phyloP scores from a whole-genome alignment of 306 rosid species.

The Carpinus fangiana region DNA sequence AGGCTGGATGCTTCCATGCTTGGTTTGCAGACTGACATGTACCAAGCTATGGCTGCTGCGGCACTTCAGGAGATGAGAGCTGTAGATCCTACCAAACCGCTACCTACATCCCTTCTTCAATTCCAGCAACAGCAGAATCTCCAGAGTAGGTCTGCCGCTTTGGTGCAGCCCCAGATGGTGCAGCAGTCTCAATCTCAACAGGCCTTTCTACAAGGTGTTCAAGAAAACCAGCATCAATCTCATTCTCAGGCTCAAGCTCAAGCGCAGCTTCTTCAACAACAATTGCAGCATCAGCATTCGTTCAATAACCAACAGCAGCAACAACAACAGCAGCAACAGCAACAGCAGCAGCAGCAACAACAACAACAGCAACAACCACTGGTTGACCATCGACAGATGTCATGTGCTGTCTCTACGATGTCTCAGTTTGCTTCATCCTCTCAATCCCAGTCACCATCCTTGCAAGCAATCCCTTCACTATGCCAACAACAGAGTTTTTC shows the following conservation, averaged over 20 bases:
- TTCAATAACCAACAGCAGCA: conserved; percentile 53
- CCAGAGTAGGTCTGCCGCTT: conserved; percentile 60
- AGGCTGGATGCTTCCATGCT: conserved; percentile 78
- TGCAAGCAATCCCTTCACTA: conserved; percentile 63
- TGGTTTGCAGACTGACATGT: conserved; percentile 78
- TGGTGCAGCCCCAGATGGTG: conserved; percentile 78
- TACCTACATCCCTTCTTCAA: conserved; percentile 64
- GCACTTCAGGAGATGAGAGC: conserved; percentile 90
- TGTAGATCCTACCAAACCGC: conserved; percentile 67
- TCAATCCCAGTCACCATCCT: conserved; percentile 63
- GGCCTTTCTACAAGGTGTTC: conserved; percentile 58
- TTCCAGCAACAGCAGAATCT: conserved; percentile 79
- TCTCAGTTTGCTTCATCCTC: conserved; percentile 69
- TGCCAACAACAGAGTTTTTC: conserved; percentile 81
- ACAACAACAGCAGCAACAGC: conserved; percentile 34
- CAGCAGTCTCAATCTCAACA: conserved; percentile 77
- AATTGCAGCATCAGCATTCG: conserved; percentile 61
- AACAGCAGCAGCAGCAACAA: conserved; percentile 32
- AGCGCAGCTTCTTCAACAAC: conserved; percentile 57
- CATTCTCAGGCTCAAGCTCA: conserved; percentile 55
- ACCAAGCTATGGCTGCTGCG: conserved; percentile 91
- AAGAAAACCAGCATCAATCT: conserved; percentile 55
- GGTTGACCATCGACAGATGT: conserved; percentile 66
- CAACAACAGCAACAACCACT: conserved; percentile 50
- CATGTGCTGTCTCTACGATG: conserved; percentile 59